Evolutionary conservation across 2,329 filamentous ascomycete genomes (phyloP), one percentile per base, ranked within the genome.

Genomic region (Trichoderma sp.): DNA sequence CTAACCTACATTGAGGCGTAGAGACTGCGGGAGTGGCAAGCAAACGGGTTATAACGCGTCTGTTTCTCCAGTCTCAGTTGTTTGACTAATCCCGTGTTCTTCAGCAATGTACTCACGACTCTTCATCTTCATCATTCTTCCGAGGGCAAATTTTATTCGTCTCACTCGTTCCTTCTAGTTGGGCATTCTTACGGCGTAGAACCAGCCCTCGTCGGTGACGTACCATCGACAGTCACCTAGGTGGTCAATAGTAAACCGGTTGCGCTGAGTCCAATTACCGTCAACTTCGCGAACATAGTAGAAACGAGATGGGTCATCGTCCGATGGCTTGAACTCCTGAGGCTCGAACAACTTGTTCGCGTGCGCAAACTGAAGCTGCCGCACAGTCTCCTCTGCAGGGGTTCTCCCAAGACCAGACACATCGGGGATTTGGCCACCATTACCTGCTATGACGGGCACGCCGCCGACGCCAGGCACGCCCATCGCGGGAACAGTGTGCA

Each of bases 251-350:
- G 89, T 88, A 82, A 87, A 87, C 38, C 90, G 89, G 81, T 87
- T 90, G 81, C 89, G 88, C 82, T 91, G 86, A 45, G 87, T 88
- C 88, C 88, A 92, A 76, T 88, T 87, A 67, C 89, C 88, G 82
- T 92, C 90, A 78, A 89, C 83, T 83, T 92, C 90, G 75, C 89
- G 88, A 79, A 89, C 87, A 84, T 87, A 90, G 84, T 92, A 93
- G 84, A 90, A 88, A 77, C 90, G 89, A 62, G 86, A 86, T 53
- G 88, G 87, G 82, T 91, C 88, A 77, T 90, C 87, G 79, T 92
- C 90, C 24, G 87, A 86, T 2, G 91, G 91, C 82, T 91, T 90
- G 81, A 92, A 90, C 78, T 91, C 90, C 85, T 92, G 90, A 18
- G 89, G 87, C 81, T 90, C 87, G 78, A 88, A 86, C 78, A 88